A percentile compares a stretch with the other conserved stretches of the same genome.
Conservation (phyloP, 208 protist genomes). For the Novymonas esmeraldas region DNA sequence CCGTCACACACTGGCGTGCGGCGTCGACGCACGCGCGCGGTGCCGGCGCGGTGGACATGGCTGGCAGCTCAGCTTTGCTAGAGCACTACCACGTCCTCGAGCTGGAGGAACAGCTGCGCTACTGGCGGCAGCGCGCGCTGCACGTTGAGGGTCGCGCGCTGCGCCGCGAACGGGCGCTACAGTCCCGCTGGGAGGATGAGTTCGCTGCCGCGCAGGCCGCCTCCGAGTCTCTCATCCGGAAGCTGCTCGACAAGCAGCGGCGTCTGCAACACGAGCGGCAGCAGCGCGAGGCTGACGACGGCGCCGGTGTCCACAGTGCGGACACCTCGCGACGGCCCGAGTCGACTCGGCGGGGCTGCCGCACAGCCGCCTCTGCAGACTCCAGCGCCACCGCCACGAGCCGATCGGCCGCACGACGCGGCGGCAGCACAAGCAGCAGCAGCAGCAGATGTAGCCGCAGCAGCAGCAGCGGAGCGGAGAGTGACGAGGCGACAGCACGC, state of each 20-base stretch:
- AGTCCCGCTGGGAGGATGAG: conserved; percentile 12
- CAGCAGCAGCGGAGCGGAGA: not conserved
- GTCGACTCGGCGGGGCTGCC: too few species aligned
- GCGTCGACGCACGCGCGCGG: not conserved
- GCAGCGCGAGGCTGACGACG: not conserved
- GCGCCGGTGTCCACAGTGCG: too few species aligned
- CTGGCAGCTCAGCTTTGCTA: not conserved
- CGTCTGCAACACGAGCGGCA: conserved; percentile 7
- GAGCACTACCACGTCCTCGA: conserved; percentile 33
- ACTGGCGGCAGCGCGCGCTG: conserved; percentile 32
- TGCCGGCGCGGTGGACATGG: not conserved
- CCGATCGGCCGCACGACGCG: too few species aligned
- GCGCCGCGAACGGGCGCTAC: conserved; percentile 10
- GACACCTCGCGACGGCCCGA: too few species aligned
- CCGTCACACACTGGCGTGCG: conserved; percentile 10
- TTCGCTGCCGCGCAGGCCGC: conserved; percentile 23
- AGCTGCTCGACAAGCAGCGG: conserved; percentile 17
- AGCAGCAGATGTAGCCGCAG: not conserved
- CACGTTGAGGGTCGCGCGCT: conserved; percentile 11
- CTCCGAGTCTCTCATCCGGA: conserved; percentile 15
- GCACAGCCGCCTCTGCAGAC: too few species aligned
- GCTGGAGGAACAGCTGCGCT: conserved; percentile 32
- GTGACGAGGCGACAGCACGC: too few species aligned
- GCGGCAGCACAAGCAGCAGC: too few species aligned
- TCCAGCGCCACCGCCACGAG: too few species aligned